Conservation (phyloP, 306 rosid genomes). For the Psophocarpus tetragonolobus region DNA sequence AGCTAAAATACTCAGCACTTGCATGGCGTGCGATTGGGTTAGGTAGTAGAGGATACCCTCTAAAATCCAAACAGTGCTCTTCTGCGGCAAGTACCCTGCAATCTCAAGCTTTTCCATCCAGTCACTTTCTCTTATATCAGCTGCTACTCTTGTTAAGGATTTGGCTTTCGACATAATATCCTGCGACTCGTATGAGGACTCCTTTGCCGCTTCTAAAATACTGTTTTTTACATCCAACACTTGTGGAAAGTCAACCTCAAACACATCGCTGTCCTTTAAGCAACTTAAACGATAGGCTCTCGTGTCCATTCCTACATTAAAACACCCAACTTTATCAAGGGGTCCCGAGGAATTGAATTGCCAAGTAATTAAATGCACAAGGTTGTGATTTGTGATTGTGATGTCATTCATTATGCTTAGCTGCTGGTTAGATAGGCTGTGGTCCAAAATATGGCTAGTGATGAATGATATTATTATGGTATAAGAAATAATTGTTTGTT, state of each 20-base stretch:
- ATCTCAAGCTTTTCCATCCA: constrained; percentile 84
- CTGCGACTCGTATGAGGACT: constrained; percentile 51
- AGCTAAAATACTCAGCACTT: constrained; percentile 77
- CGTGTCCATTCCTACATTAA: constrained; percentile 86
- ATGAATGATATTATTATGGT: too few relatives aligned
- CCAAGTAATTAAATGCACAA: neutral
- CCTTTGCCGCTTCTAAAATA: constrained; percentile 75
- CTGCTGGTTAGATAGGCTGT: neutral
- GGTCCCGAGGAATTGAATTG: neutral
- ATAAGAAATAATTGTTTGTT: neutral
- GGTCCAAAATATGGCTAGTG: constrained; percentile 27
- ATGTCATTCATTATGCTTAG: constrained; percentile 3
- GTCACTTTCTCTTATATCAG: constrained; percentile 74
- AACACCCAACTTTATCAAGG: constrained; percentile 32
- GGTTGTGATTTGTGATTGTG: neutral
- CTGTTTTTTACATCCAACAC: constrained; percentile 74
- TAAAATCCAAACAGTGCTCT: constrained; percentile 87
- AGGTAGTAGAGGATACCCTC: constrained; percentile 92
- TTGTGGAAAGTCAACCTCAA: constrained; percentile 80
- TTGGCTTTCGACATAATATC: constrained; percentile 53
- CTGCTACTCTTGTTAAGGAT: constrained; percentile 81
- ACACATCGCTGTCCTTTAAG: constrained; percentile 85
- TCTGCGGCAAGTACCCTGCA: constrained; percentile 83
- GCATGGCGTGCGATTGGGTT: constrained; percentile 73
- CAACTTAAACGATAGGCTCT: constrained; percentile 92